Evolutionary conservation across 257 asterid genomes (phyloP).

Genomic region (Gentiana straminea): DNA sequence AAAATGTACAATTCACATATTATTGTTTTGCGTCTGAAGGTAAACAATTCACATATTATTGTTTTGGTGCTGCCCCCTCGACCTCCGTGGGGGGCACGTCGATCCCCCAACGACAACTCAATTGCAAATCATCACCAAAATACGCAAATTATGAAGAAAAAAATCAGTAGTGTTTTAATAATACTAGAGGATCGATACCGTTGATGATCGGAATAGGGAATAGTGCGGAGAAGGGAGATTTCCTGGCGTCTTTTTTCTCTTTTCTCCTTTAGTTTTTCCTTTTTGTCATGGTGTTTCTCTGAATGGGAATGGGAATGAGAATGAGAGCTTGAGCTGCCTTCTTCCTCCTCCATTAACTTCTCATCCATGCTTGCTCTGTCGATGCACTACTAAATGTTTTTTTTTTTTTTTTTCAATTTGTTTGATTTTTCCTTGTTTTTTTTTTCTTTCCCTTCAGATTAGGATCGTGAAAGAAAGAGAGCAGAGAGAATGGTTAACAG

Average conservation of each 20-base stretch:
- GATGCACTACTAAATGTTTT: not conserved
- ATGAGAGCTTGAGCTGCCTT: not conserved
- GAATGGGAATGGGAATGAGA: not conserved
- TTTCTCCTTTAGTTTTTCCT: constrained; percentile 54
- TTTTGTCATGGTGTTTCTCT: constrained; percentile 35
- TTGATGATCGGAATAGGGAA: constrained; percentile 18
- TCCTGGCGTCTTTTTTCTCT: constrained; percentile 79
- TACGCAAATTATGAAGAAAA: not conserved
- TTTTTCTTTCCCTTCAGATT: too few relatives aligned
- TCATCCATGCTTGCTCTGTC: not conserved
- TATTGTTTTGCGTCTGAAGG: too few relatives aligned
- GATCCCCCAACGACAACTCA: too few relatives aligned
- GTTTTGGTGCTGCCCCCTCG: too few relatives aligned
- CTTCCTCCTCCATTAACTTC: not conserved
- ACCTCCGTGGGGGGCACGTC: too few relatives aligned
- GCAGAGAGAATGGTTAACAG: not conserved
- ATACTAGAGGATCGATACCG: constrained; percentile 23
- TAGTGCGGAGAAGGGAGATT: constrained; percentile 59
- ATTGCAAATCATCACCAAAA: not conserved
- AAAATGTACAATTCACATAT: too few relatives aligned
- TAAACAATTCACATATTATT: too few relatives aligned
- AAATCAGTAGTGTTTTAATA: not conserved
- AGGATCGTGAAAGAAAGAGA: not conserved
- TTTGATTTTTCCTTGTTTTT: not conserved
- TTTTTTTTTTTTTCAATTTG: not conserved